A percentile compares a stretch with the other conserved stretches of the same genome.
Evolutionary conservation across 345 rosid genomes (phyloP).

Genomic region (Sonneratia caseolaris): DNA sequence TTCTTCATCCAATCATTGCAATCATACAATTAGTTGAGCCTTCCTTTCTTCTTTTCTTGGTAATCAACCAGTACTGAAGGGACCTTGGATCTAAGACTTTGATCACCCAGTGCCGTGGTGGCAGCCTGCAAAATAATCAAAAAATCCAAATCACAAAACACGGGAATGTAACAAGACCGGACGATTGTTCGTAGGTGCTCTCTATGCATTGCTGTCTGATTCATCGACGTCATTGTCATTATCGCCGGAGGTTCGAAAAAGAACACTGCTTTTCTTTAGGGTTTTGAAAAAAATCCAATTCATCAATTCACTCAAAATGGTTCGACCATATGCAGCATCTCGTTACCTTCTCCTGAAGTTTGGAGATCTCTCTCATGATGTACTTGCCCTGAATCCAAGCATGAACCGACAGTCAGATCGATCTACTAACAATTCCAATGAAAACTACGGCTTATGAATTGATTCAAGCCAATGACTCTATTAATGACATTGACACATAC

Average conservation of each 20-base stretch:
- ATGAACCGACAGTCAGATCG: background rate
- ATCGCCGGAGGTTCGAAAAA: background rate
- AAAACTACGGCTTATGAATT: background rate
- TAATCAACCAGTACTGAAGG: too few relatives aligned
- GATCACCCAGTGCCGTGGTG: too few relatives aligned
- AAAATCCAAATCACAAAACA: too few relatives aligned
- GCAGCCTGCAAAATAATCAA: too few relatives aligned
- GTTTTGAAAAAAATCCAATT: background rate
- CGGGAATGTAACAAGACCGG: too few relatives aligned
- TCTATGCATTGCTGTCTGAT: slow-evolving; percentile 27
- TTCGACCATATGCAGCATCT: background rate
- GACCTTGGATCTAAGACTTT: too few relatives aligned
- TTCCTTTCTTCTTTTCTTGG: too few relatives aligned
- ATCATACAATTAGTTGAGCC: too few relatives aligned
- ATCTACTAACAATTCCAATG: background rate
- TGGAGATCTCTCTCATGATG: slow-evolving; percentile 58
- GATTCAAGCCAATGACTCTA: background rate
- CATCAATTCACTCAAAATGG: background rate
- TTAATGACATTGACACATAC: slow-evolving; percentile 16
- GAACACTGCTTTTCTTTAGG: background rate
- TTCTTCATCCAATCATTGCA: background rate
- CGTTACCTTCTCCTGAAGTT: slow-evolving; percentile 63
- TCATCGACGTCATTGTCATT: too few relatives aligned
- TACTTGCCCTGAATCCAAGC: slow-evolving; percentile 44
- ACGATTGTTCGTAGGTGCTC: slow-evolving; percentile 14